Percentiles rank a stretch among this genome's conserved stretches.
Conservation (phyloP, 2,329 filamentous ascomycete species). For the Fusarium subtropicale region DNA sequence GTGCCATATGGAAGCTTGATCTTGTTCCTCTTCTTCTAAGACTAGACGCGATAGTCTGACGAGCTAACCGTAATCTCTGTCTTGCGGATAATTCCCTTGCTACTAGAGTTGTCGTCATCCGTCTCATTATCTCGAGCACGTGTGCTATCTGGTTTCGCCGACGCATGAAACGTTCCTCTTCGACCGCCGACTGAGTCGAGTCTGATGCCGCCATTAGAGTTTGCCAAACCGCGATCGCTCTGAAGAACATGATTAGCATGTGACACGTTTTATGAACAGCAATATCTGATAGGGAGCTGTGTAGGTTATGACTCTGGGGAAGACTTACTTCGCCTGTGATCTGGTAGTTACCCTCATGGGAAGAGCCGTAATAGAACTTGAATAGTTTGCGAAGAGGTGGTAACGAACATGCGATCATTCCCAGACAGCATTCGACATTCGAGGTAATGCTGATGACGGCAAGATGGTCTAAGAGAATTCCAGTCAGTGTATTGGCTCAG, state of each 20-base stretch:
- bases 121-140: background rate
- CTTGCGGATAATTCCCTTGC: constrained; percentile 13
- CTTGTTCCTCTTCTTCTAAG: rapidly evolving
- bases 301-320: rapidly evolving
- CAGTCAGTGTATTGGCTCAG: rapidly evolving
- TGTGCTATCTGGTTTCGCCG: background rate
- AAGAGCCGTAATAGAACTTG: constrained; percentile 19
- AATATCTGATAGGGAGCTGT: rapidly evolving
- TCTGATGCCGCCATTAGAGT: constrained; percentile 2
- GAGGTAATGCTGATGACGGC: constrained; percentile 22
- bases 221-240: background rate
- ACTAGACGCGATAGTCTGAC: background rate
- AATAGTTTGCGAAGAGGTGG: constrained; percentile 12
- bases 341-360: background rate
- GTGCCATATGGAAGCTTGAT: background rate
- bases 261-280: rapidly evolving
- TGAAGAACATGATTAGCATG: background rate
- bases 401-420: constrained; percentile 13
- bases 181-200: background rate
- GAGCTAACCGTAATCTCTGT: constrained; percentile 6
- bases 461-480: background rate
- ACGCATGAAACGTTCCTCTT: constrained; percentile 1
- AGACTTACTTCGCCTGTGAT: constrained; percentile 4
- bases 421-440: constrained; percentile 14
- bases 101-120: constrained; percentile 18